A percentile compares a stretch with the other conserved stretches of the same genome.
Evolutionary conservation across 306 rosid genomes (phyloP).

Genomic region (Prunus mongolica): DNA sequence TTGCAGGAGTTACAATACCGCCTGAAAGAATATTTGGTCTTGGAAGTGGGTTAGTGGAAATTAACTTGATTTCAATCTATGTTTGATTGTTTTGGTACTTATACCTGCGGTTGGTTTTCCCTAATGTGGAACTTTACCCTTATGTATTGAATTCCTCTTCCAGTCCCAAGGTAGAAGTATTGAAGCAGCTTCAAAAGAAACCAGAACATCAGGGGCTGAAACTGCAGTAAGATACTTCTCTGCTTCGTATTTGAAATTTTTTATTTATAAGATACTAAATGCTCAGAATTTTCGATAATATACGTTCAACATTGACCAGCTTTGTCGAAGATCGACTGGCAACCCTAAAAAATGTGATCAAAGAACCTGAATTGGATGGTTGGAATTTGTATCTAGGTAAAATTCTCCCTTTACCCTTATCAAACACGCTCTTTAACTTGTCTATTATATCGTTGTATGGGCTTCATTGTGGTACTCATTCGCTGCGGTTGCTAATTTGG

Average conservation of each 20-base stretch:
- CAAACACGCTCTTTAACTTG: background rate
- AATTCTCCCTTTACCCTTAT: slow-evolving; percentile 3
- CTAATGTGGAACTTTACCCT: background rate
- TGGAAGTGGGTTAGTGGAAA: slow-evolving; percentile 68
- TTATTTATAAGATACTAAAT: too few relatives aligned
- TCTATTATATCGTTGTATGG: background rate
- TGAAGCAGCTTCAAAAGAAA: slow-evolving; percentile 75
- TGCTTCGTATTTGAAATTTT: background rate
- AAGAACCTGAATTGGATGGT: slow-evolving; percentile 73
- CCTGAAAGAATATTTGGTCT: slow-evolving; percentile 80
- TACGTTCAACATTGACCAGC: slow-evolving; percentile 37
- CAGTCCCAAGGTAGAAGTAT: slow-evolving; percentile 83
- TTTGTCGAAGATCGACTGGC: slow-evolving; percentile 87
- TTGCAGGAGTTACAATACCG: slow-evolving; percentile 72
- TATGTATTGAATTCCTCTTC: slow-evolving; percentile 1
- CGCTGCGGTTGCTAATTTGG: background rate
- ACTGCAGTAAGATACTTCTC: slow-evolving; percentile 62
- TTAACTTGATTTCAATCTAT: background rate
- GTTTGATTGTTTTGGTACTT: background rate
- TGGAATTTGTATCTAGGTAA: slow-evolving; percentile 89
- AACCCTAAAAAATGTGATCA: slow-evolving; percentile 76
- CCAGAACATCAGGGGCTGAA: slow-evolving; percentile 74
- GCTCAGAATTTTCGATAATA: slow-evolving; percentile 6
- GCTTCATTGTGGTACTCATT: background rate
- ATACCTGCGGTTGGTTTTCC: background rate